Conservation (phyloP, 257 asterid species). For the Gentiana macrophylla region DNA sequence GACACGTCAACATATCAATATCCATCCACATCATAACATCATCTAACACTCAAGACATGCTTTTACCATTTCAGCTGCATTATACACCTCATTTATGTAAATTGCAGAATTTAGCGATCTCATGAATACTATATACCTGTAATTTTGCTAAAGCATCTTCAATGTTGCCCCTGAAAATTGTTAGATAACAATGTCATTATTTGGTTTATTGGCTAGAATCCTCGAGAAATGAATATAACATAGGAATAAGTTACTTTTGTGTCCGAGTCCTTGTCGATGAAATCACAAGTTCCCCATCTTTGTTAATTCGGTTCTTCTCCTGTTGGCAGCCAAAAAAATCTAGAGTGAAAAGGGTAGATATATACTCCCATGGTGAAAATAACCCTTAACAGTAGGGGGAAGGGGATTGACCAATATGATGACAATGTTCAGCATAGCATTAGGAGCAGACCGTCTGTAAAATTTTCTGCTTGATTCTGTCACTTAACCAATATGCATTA, state of each 20-base stretch:
- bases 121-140: slow-evolving; percentile 45
- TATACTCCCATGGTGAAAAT: no score
- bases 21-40: not conserved
- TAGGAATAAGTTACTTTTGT: slow-evolving; percentile 46
- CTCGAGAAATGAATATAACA: slow-evolving; percentile 6
- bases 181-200: slow-evolving; percentile 8
- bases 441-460: slow-evolving; percentile 59
- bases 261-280: slow-evolving; percentile 85
- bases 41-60: not conserved
- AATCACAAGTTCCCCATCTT: slow-evolving; percentile 84
- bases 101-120: slow-evolving; percentile 8
- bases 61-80: not conserved
- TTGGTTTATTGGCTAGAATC: slow-evolving; percentile 8
- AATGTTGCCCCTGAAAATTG: slow-evolving; percentile 51
- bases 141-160: slow-evolving; percentile 83
- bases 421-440: no score
- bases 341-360: no score
- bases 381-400: no score
- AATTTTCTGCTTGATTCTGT: slow-evolving; percentile 69
- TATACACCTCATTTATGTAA: slow-evolving; percentile 5
- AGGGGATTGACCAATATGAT: no score
- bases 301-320: slow-evolving; percentile 87
- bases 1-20: not conserved
- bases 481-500: slow-evolving; percentile 70
- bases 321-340: slow-evolving; percentile 17